Evolutionary conservation across 2,329 filamentous ascomycete species (phyloP), one percentile per base, ranked within the genome.

Genomic region (Pseudocercospora crystallina): DNA sequence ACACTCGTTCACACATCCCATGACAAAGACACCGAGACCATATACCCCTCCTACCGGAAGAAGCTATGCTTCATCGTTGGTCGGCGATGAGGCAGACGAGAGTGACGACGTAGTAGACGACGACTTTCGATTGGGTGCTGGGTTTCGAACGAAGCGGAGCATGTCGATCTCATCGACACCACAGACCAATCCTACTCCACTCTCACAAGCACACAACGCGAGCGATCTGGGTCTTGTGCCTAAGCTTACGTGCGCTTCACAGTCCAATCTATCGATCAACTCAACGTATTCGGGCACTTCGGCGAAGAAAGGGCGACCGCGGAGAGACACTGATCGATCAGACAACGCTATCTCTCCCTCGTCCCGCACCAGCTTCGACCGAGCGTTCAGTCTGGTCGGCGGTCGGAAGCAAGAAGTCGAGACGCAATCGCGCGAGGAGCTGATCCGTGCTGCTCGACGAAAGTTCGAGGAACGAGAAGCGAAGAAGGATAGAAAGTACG

Each of bases 391-490:
- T 42, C 72, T 76, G 57, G 67, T 79, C 60, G 41, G 43, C 5
- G 60, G 64, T 15, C 69, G 65, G 12, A 48, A 69, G 33, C 67
- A 73, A 4, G 78, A 77, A 49, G 73, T 52, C 12, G 80, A 83
- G 58, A 73, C 80, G 7, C 71, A 76, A 29, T 76, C 76, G 5
- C 75, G 79, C 34, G 80, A 79, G 36, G 80, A 80, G 13, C 76
- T 76, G 3, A 79, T 84, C 8, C 76, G 78, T 47, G 79, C 77
- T 38, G 76, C 79, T 5, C 75, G 81, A 5, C 71, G 76, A 43
- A 80, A 80, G 30, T 83, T 82, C 62, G 73, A 80, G 51, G 79
- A 82, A 57, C 80, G 80, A 57, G 79, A 83, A 66, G 78, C 76
- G 3, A 78, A 75, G 32, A 83, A 83, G 59, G 75, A 75, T 47